These are phyloP conservation scores for Theileria annulata DNA, from an alignment of 169 alveolate genomes.

Conservation along the genomic window DNA sequence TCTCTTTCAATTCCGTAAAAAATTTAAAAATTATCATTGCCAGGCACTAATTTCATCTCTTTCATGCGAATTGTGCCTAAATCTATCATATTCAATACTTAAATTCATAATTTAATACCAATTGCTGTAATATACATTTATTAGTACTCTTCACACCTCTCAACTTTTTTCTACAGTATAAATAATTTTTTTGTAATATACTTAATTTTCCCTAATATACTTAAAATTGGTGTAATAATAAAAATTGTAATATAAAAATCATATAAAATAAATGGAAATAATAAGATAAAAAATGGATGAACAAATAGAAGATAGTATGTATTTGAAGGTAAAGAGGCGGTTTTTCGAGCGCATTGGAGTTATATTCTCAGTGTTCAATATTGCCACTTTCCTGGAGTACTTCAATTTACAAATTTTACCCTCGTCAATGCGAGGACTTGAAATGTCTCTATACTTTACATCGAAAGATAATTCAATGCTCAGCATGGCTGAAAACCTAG, in stretches of 20 bases:
- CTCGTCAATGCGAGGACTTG: constrained; percentile 87
- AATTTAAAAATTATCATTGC: no score
- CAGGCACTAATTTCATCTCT: no score
- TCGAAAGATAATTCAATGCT: constrained; percentile 82
- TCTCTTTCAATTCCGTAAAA: no score
- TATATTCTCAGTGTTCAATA: constrained; percentile 71
- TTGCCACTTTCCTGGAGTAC: constrained; percentile 86
- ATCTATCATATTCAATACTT: no score
- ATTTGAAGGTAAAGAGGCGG: neutral
- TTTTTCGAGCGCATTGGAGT: neutral
- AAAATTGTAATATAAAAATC: no score
- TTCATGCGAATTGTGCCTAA: no score
- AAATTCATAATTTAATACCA: no score
- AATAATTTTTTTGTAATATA: neutral
- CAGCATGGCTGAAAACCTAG: constrained; percentile 82
- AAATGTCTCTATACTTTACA: constrained; percentile 80
- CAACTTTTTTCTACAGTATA: no score
- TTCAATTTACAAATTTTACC: constrained; percentile 88
- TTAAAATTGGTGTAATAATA: neutral
- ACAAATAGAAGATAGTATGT: neutral
- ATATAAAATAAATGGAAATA: no score
- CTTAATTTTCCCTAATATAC: neutral
- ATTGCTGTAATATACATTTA: no score
- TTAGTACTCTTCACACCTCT: no score
- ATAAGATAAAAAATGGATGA: neutral